These are phyloP conservation scores for Pythium insidiosum DNA, from an alignment of 352 stramenopile genomes.

Conservation along the genomic window DNA sequence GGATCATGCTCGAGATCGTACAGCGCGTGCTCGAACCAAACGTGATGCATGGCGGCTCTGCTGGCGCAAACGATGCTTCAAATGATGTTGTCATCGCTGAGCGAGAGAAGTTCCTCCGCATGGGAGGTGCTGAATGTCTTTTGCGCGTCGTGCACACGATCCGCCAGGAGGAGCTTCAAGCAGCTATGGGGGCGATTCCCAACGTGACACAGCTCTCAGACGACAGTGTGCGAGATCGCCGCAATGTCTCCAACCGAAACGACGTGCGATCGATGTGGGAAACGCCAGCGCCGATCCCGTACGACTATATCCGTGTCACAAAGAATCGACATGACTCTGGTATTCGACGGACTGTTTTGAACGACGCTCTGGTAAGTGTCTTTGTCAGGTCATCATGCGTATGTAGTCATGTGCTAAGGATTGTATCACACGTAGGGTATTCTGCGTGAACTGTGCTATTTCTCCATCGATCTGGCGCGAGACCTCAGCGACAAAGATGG, in stretches of 20 bases:
- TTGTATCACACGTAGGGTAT: too few relatives aligned
- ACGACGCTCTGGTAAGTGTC: conserved; percentile 52
- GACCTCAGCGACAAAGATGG: conserved; percentile 76
- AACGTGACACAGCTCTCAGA: conserved; percentile 1
- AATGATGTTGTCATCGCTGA: conserved; percentile 37
- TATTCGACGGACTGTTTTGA: conserved; percentile 47
- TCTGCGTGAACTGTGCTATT: conserved; percentile 78
- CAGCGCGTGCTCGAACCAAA: conserved; percentile 63
- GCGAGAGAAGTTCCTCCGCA: conserved; percentile 54
- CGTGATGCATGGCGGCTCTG: conserved; percentile 26
- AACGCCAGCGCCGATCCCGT: conserved; percentile 18
- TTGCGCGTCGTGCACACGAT: conserved; percentile 65
- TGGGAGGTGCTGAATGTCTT: conserved; percentile 70
- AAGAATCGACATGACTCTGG: conserved; percentile 41
- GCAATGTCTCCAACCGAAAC: conserved; percentile 22
- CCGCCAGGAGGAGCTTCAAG: conserved; percentile 37
- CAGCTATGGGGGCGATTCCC: conserved; percentile 1
- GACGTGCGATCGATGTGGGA: conserved; percentile 59
- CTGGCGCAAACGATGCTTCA: conserved; percentile 1
- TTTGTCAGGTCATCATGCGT: not conserved
- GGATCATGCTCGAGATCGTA: conserved; percentile 62
- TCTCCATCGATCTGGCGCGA: conserved; percentile 52
- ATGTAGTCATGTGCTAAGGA: too few relatives aligned
- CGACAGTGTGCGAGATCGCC: conserved; percentile 14
- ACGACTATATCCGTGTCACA: too few relatives aligned